Evolutionary conservation across 176 grass and related monocot species (phyloP).

Genomic region (Zea mays): Zm-B73-REFERENCE-NAM-5.0 NC_050101.1:115933001-115933500

Average conservation of each 20-base stretch:
- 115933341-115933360: neutral
- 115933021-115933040: conserved; percentile 67
- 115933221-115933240: conserved; percentile 68
- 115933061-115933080: conserved; percentile 13
- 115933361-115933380: neutral
- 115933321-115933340: neutral
- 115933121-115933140: too few relatives aligned
- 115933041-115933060: conserved; percentile 64
- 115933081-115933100: conserved; percentile 14
- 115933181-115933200: conserved; percentile 9
- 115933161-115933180: neutral
- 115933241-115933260: conserved; percentile 60
- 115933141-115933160: neutral
- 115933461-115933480: conserved; percentile 84
- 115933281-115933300: conserved; percentile 10
- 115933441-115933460: conserved; percentile 92
- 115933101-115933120: too few relatives aligned
- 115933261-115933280: neutral
- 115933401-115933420: conserved; percentile 85
- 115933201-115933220: conserved; percentile 76
- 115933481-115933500: conserved; percentile 92
- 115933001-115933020: conserved; percentile 65
- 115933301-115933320: neutral
- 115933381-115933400: conserved; percentile 85
- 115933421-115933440: conserved; percentile 93